Conservation (phyloP, 2,329 filamentous ascomycete genomes). For the Neofusicoccum laricinum region DNA sequence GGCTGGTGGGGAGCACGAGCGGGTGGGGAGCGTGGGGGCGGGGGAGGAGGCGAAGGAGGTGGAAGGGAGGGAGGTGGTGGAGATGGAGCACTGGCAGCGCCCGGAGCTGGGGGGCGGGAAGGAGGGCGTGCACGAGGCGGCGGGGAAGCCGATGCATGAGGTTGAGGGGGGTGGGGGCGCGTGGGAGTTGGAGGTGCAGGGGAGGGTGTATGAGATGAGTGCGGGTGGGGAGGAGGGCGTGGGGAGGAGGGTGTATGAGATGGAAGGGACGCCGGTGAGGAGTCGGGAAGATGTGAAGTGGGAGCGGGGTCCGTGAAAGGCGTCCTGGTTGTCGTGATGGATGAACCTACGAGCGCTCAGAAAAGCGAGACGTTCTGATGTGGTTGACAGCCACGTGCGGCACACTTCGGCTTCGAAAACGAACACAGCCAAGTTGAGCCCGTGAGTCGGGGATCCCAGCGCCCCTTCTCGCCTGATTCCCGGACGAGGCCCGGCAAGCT, state of each 20-base stretch:
- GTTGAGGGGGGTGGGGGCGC: conserved; percentile 29
- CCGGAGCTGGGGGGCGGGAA: conserved; percentile 34
- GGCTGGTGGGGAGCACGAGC: too few relatives aligned
- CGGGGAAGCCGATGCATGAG: conserved; percentile 37
- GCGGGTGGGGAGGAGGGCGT: conserved; percentile 58
- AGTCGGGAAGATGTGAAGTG: neutral
- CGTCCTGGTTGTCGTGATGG: too few relatives aligned
- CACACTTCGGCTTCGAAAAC: too few relatives aligned
- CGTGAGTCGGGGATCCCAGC: too few relatives aligned
- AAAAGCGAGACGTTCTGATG: neutral
- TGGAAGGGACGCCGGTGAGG: conserved; percentile 56
- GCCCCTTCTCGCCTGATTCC: too few relatives aligned
- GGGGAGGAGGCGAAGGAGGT: neutral
- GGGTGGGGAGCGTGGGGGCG: neutral
- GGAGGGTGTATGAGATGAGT: neutral
- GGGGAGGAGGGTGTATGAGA: conserved; percentile 60
- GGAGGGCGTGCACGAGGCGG: conserved; percentile 26
- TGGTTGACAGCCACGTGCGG: too few relatives aligned
- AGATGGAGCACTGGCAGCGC: conserved; percentile 32
- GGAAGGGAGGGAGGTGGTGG: conserved; percentile 28
- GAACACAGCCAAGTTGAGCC: too few relatives aligned
- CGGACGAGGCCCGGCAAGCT: too few relatives aligned
- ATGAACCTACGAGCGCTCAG: too few relatives aligned
- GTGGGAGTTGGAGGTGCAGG: conserved; percentile 36
- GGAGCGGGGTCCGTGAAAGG: neutral